Evolutionary conservation across 345 rosid genomes (phyloP).

Genomic region (Brassica incana): DNA sequence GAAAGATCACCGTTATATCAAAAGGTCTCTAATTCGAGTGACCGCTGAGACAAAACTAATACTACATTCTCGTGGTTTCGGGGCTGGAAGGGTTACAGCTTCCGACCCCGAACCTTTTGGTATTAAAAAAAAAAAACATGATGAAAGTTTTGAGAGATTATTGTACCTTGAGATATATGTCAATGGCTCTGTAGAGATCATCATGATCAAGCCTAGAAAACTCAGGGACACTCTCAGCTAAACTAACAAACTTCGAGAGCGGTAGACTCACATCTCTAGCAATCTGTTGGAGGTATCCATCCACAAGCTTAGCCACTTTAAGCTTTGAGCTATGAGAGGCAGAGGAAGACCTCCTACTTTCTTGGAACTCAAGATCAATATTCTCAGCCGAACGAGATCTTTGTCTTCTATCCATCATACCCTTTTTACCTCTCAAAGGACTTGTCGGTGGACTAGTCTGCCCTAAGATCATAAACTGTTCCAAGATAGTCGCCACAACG

Average conservation of each 20-base stretch:
- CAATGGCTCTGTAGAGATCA: conserved; percentile 93
- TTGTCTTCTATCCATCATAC: conserved; percentile 60
- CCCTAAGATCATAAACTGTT: conserved; percentile 83
- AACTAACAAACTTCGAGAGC: conserved; percentile 68
- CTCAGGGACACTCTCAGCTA: conserved; percentile 81
- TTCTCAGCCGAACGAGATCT: conserved; percentile 94
- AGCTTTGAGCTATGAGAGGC: conserved; percentile 93
- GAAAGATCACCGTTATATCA: neutral
- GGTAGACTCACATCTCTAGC: conserved; percentile 73
- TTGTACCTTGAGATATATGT: conserved; percentile 93
- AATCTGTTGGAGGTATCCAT: conserved; percentile 81
- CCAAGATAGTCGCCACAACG: conserved; percentile 67
- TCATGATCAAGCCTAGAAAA: conserved; percentile 88
- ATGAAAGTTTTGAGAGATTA: neutral
- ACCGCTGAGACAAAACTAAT: too few relatives aligned
- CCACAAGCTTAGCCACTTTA: conserved; percentile 93
- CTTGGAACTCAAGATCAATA: conserved; percentile 78
- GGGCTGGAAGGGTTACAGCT: too few relatives aligned
- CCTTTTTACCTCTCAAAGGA: conserved; percentile 72
- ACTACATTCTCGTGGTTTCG: too few relatives aligned
- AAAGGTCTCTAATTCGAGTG: too few relatives aligned
- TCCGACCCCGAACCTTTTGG: too few relatives aligned
- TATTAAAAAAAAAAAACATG: too few relatives aligned
- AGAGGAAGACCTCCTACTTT: conserved; percentile 90
- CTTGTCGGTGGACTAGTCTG: conserved; percentile 92